These are phyloP conservation scores for Penicillium longicatenatum DNA, from an alignment of 495 filamentous ascomycete species.

Conservation along the genomic window DNA sequence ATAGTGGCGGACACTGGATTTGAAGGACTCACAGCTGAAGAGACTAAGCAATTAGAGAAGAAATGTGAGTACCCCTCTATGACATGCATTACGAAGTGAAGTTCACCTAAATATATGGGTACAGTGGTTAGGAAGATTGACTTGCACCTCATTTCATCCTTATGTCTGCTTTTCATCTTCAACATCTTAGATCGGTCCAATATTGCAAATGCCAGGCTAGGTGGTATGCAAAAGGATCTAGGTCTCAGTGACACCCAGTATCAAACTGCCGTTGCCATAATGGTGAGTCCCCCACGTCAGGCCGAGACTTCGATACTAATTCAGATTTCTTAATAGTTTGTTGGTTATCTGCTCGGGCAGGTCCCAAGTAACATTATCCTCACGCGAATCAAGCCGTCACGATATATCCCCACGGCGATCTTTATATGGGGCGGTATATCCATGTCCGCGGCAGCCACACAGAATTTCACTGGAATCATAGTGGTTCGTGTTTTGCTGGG, in stretches of 20 bases:
- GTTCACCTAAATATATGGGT: background rate
- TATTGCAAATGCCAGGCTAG: slow-evolving; percentile 32
- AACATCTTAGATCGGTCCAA: slow-evolving; percentile 33
- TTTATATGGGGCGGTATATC: slow-evolving; percentile 29
- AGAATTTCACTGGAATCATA: slow-evolving; percentile 44
- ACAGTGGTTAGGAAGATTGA: slow-evolving; percentile 40
- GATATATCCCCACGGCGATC: slow-evolving; percentile 34
- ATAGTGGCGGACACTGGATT: background rate
- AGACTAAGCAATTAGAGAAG: slow-evolving; percentile 5
- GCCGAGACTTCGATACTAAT: background rate
- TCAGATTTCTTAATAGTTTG: slow-evolving; percentile 10
- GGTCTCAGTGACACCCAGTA: slow-evolving; percentile 26
- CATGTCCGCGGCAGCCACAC: slow-evolving; percentile 41
- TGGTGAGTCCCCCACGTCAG: slow-evolving; percentile 15
- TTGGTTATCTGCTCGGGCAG: slow-evolving; percentile 52
- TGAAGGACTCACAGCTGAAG: slow-evolving; percentile 6
- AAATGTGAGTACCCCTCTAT: background rate
- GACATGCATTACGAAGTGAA: background rate
- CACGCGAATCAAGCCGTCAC: slow-evolving; percentile 36
- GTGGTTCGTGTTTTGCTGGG: slow-evolving; percentile 40
- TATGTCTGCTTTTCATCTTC: slow-evolving; percentile 39
- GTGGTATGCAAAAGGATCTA: slow-evolving; percentile 27
- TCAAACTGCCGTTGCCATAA: slow-evolving; percentile 25
- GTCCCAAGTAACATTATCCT: slow-evolving; percentile 59
- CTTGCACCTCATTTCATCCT: slow-evolving; percentile 35